Evolutionary conservation across 805 yeast genomes (phyloP).

Genomic region (Kazachstania africana): DNA sequence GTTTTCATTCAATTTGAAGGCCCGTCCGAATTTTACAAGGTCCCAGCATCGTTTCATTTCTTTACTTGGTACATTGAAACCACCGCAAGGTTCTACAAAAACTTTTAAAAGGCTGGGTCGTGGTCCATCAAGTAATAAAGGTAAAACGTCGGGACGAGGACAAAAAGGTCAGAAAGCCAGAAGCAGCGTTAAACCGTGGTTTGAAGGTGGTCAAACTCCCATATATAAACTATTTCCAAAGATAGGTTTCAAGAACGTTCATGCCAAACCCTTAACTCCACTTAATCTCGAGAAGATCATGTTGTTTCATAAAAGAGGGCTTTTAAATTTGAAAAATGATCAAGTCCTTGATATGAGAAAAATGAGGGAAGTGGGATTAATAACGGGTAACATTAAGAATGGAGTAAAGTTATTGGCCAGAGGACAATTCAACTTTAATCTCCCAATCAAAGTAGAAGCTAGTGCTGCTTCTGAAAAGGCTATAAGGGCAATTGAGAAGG

Average conservation of each 20-base stretch:
- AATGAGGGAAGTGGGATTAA: constrained; percentile 63
- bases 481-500: constrained; percentile 54
- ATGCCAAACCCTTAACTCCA: constrained; percentile 39
- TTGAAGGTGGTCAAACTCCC: constrained; percentile 99
- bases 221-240: constrained; percentile 76
- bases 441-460: constrained; percentile 70
- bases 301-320: constrained; percentile 55
- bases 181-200: constrained; percentile 80
- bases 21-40: too few species aligned
- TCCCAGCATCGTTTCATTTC: constrained; percentile 1
- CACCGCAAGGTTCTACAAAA: constrained; percentile 50
- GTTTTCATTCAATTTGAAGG: too few species aligned
- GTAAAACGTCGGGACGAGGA: constrained; percentile 95
- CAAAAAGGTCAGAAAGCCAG: constrained; percentile 98
- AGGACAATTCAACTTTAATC: constrained; percentile 38
- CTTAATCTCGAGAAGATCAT: constrained; percentile 62
- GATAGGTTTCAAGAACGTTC: constrained; percentile 68
- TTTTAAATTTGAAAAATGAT: constrained; percentile 45
- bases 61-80: constrained; percentile 41
- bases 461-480: constrained; percentile 70
- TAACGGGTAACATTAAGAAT: constrained; percentile 58
- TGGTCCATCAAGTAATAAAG: constrained; percentile 87
- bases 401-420: constrained; percentile 77
- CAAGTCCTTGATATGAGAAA: constrained; percentile 62
- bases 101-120: constrained; percentile 75